These are phyloP conservation scores for Termitomyces sp. DNA, from an alignment of 768 basidiomycete genomes.

Conservation along the genomic window DNA sequence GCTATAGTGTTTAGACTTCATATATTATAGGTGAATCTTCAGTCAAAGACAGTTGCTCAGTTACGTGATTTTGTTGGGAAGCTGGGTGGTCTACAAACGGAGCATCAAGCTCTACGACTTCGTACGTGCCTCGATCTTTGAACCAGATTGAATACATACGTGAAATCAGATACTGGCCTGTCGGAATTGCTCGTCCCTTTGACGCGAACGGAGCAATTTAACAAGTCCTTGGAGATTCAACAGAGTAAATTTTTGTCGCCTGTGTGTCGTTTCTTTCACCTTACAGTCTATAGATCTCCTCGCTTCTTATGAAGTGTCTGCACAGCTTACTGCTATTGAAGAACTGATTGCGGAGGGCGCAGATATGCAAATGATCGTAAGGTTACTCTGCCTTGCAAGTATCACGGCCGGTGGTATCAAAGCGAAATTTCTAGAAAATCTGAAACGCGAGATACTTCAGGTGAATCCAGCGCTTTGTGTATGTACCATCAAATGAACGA, in stretches of 20 bases:
- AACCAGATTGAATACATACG: not conserved
- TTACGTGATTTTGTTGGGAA: conserved; percentile 94
- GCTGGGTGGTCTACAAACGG: conserved; percentile 86
- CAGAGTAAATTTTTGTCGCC: conserved; percentile 61
- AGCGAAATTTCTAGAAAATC: conserved; percentile 76
- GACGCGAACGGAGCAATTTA: conserved; percentile 85
- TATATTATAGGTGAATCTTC: conserved; percentile 61
- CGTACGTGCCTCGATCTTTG: conserved; percentile 50
- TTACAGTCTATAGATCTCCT: conserved; percentile 67
- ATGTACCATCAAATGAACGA: conserved; percentile 14
- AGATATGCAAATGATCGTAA: conserved; percentile 73
- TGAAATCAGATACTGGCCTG: conserved; percentile 75
- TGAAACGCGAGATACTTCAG: conserved; percentile 93
- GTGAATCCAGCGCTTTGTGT: conserved; percentile 30
- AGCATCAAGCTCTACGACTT: conserved; percentile 84
- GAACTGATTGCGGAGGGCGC: conserved; percentile 86
- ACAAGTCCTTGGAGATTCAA: conserved; percentile 90
- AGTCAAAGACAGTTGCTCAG: conserved; percentile 89
- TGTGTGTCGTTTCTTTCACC: not conserved
- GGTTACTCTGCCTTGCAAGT: conserved; percentile 84
- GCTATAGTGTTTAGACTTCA: conserved; percentile 5
- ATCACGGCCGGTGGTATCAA: conserved; percentile 86
- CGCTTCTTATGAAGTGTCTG: conserved; percentile 81
- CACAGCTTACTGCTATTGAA: conserved; percentile 85
- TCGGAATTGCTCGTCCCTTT: conserved; percentile 88